Evolutionary conservation across 176 grass and related monocot species (phyloP), one percentile per base, ranked within the genome.

Genomic region (Eleusine coracana): DNA sequence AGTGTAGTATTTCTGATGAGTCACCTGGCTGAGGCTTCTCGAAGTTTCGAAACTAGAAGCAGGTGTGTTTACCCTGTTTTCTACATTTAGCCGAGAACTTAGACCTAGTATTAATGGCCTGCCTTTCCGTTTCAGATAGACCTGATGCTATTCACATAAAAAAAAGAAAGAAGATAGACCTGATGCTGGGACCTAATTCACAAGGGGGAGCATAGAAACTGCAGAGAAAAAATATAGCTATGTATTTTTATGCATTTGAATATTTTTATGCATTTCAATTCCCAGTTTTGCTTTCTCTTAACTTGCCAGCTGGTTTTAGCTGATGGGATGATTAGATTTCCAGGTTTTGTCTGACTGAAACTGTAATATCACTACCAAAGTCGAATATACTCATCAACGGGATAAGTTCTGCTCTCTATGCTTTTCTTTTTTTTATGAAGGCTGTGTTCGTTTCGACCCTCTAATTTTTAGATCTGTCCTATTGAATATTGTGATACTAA

Each of bases 41-140:
- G 50, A 60, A 13, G 49, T 10, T 10, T 49, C n/a, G 18, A 3
- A 61, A 38, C 25, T 29, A 21, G 6, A 48, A 60, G n/a, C 13
- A 75, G 61, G 71, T 68, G 72, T 3, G 2, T 12, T 49, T 14
- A 10, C 42, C 42, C 50, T 13, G 5, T 36, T 45, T 58, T 70
- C 21, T 13, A 27, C 17, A 51, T 21, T n/a, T 21, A 27, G 27
- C 37, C 37, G 13, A 74, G 39, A 60, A 4, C 36, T 38, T 66
- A 4, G 8, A 27, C 3, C 37, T 5, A 3, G 18, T 5, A 46
- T 68, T 16, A 68, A 61, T 21, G 60, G 5, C 7, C 54, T 17
- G 16, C 55, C 66, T 61, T 59, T 67, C 21, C 27, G 61, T 80
- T 80, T 54, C 21, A 80, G 78, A 42, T 68, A 38, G 34, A 14